Conservation (phyloP, 176 grass and related monocot genomes). For the Pontederia paniculata region DNA sequence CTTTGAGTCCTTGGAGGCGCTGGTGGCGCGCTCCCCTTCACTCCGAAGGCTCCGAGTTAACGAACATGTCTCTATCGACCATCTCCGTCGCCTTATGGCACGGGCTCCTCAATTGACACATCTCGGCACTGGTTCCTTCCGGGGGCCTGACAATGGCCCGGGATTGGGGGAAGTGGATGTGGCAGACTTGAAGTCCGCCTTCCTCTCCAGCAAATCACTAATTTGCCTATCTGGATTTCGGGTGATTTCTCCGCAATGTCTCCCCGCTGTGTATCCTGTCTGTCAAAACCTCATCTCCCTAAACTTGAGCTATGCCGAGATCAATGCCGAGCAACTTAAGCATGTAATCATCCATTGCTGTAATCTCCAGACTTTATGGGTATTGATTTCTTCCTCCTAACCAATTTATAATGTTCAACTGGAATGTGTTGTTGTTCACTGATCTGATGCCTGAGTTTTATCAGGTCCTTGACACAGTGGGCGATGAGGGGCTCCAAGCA, state of each 20-base stretch:
- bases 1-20: slow-evolving; percentile 51
- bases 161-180: not conserved
- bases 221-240: slow-evolving; percentile 44
- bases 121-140: slow-evolving; percentile 27
- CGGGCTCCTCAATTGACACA: slow-evolving; percentile 51
- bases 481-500: slow-evolving; percentile 10
- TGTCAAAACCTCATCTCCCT: slow-evolving; percentile 67
- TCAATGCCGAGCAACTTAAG: slow-evolving; percentile 46
- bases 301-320: slow-evolving; percentile 66
- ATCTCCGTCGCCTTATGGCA: slow-evolving; percentile 62
- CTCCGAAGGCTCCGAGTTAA: slow-evolving; percentile 64
- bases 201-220: not conserved
- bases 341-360: slow-evolving; percentile 44
- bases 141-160: not conserved
- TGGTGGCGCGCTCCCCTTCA: slow-evolving; percentile 57
- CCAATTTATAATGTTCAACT: not conserved
- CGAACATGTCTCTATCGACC: slow-evolving; percentile 46
- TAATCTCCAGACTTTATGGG: slow-evolving; percentile 68
- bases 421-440: not conserved
- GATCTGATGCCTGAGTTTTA: not conserved
- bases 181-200: not conserved
- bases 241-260: slow-evolving; percentile 42
- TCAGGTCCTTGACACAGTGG: slow-evolving; percentile 7
- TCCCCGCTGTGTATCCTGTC: slow-evolving; percentile 52
- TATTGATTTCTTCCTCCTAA: not conserved